Conservation (phyloP, 192 early-diverging fungal genomes). For the Linnemannia elongata region DNA sequence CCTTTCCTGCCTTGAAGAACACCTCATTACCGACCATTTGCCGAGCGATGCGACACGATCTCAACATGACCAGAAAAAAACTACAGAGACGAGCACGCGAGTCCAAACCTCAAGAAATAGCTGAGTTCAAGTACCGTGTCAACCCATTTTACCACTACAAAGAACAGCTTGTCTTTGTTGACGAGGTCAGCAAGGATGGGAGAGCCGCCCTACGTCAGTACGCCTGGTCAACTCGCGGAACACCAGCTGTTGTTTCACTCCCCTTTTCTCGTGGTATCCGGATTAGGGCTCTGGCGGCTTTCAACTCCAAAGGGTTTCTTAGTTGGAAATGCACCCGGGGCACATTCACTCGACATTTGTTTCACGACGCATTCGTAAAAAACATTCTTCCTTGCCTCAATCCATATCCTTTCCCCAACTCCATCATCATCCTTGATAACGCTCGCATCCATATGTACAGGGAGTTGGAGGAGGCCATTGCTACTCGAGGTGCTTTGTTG, state of each 20-base stretch:
- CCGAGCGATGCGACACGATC: constrained; percentile 13
- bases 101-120: constrained; percentile 1
- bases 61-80: not conserved
- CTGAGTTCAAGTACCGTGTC: constrained; percentile 7
- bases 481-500: not conserved
- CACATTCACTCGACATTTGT: constrained; percentile 3
- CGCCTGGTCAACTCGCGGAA: constrained; percentile 5
- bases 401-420: constrained; percentile 1
- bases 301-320: constrained; percentile 11
- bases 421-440: constrained; percentile 13
- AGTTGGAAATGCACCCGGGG: not conserved
- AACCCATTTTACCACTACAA: not conserved
- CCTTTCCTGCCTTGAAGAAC: constrained; percentile 1
- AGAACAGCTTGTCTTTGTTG: constrained; percentile 16
- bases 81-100: not conserved
- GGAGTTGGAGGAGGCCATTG: not conserved
- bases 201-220: not conserved
- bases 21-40: constrained; percentile 13
- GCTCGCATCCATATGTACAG: constrained; percentile 2
- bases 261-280: constrained; percentile 17
- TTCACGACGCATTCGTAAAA: constrained; percentile 5
- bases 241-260: constrained; percentile 15
- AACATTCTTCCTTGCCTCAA: constrained; percentile 16
- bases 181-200: constrained; percentile 15
- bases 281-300: constrained; percentile 15